These are phyloP conservation scores for Leccinum broughii DNA, from an alignment of 768 basidiomycete species.

Conservation along the genomic window DNA sequence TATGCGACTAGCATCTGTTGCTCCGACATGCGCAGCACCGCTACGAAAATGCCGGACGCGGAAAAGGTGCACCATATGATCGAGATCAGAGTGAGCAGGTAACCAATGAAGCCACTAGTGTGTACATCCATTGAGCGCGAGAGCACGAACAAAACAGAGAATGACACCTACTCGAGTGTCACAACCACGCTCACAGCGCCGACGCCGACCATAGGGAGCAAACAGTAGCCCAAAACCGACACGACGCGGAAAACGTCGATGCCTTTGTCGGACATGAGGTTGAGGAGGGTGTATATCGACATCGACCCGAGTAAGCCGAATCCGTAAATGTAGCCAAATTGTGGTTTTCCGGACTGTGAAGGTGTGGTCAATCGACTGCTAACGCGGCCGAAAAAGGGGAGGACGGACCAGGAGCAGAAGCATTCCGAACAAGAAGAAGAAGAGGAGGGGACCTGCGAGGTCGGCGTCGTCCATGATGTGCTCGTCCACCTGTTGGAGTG, in stretches of 20 bases:
- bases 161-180: slow-evolving; percentile 75
- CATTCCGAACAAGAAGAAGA: slow-evolving; percentile 92
- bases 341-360: slow-evolving; percentile 90
- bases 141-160: slow-evolving; percentile 3
- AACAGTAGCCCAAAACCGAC: slow-evolving; percentile 94
- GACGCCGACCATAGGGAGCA: slow-evolving; percentile 95
- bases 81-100: slow-evolving; percentile 75
- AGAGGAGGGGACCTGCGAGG: slow-evolving; percentile 92
- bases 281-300: slow-evolving; percentile 91
- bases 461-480: slow-evolving; percentile 99
- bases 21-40: slow-evolving; percentile 92
- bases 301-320: slow-evolving; percentile 92
- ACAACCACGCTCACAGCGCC: slow-evolving; percentile 85
- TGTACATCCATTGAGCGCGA: slow-evolving; percentile 3
- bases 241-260: slow-evolving; percentile 96
- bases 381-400: background rate
- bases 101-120: slow-evolving; percentile 77
- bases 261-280: slow-evolving; percentile 93
- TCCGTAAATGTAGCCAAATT: slow-evolving; percentile 98
- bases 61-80: slow-evolving; percentile 98
- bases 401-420: slow-evolving; percentile 85
- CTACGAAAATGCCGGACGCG: slow-evolving; percentile 93
- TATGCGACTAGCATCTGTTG: slow-evolving; percentile 96
- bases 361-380: slow-evolving; percentile 2
- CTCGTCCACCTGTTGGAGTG: slow-evolving; percentile 77